Base-by-base conservation (phyloP, 345 rosid genomes). In the Brassica juncea region DNA sequence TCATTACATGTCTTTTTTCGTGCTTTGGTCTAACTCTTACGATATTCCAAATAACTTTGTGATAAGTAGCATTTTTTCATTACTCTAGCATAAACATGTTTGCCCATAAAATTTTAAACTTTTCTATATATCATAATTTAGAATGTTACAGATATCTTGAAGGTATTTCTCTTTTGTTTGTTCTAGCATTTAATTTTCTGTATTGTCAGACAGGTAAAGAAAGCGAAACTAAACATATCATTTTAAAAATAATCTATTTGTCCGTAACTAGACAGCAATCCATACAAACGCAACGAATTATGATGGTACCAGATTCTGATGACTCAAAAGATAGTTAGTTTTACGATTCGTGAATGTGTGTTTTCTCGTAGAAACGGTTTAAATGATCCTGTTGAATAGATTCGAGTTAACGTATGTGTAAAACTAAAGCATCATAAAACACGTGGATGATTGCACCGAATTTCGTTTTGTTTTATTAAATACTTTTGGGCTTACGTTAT, bases 351-450 rank as follows among this genome's bases (percentile, higher is more conserved):
- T 39, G 12, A 9, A 1, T 35, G 42, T 35, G 9, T 8, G 6
- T 35, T 2, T 35, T 39, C 1, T 27, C 52, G 63, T 69, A 3
- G 6, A 70, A 69, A 63, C 65, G 75, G 9, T 75, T 66, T 6
- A 12, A 21, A 66, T 75, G 39, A 58, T 75, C 8, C 12, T 39
- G 47, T 27, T 27, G 27, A 52, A 10, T 19, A 63, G 60, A 63
- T 74, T 64, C 64, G 32, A 42, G 10, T 15, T 76, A 19, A 68
- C 69, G 74, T 69, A 30, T 31, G 69, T 42, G 60, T 76, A 4
- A 76, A 76, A 12, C 54, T 30, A 69, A 77, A 47, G 74, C 74
- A 69, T 69, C 62, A 6, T 6, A 12, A 57, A 27, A 76, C 69
- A 76, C 74, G 80, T 69, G 80, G 69, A 61, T 3, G 23, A 63